Conservation (phyloP, 148 eudicot species). For the Silene uniflora region DNA sequence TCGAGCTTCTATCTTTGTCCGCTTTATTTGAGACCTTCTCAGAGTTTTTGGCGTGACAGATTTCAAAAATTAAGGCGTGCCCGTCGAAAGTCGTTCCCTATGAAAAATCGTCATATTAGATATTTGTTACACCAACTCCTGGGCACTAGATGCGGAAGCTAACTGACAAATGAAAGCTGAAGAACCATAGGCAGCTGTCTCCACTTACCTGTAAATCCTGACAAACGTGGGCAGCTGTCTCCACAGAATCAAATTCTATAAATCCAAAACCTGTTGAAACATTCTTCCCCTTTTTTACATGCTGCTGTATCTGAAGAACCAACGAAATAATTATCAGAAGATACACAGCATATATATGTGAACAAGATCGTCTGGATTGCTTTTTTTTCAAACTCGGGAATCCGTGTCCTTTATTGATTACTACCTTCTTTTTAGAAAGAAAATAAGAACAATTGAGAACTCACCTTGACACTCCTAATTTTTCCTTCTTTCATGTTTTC, state of each 20-base stretch:
- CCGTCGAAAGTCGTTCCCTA: constrained; percentile 97
- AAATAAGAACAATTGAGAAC: neutral
- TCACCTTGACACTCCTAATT: constrained; percentile 74
- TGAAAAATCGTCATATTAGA: neutral
- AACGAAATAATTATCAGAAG: constrained; percentile 2
- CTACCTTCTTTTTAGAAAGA: neutral
- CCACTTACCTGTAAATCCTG: constrained; percentile 71
- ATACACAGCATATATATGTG: neutral
- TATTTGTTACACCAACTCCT: neutral
- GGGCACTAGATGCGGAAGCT: neutral
- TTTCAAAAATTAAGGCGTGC: constrained; percentile 85
- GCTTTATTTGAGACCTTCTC: constrained; percentile 43
- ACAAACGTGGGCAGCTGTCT: constrained; percentile 69
- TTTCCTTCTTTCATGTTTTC: constrained; percentile 69
- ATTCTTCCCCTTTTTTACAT: constrained; percentile 73
- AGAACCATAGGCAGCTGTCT: no score
- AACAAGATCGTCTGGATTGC: neutral
- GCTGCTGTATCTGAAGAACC: constrained; percentile 63
- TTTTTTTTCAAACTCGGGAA: neutral
- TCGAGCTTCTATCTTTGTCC: constrained; percentile 68
- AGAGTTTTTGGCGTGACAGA: constrained; percentile 65
- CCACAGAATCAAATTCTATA: constrained; percentile 79
- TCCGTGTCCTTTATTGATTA: neutral
- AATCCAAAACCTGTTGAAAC: constrained; percentile 92
- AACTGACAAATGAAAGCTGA: neutral